Conservation (phyloP, 495 filamentous ascomycete genomes). For the Xylaria telfairii region DNA sequence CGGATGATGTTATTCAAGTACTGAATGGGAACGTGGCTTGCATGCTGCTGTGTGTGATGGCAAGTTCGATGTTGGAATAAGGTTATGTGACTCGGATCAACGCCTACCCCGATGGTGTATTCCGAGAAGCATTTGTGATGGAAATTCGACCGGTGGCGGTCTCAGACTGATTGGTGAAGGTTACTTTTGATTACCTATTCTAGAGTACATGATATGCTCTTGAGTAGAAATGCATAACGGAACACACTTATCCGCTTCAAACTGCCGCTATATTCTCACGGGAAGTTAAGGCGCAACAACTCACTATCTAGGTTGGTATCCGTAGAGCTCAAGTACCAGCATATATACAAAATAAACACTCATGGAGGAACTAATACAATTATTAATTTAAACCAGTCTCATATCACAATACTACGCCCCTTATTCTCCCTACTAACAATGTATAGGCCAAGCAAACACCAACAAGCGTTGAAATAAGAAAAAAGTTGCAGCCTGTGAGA, state of each 20-base stretch:
- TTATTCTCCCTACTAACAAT: background rate
- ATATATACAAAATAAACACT: background rate
- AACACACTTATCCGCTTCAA: background rate
- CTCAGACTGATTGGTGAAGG: background rate
- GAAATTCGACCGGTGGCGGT: background rate
- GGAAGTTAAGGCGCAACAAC: background rate
- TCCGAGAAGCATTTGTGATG: background rate
- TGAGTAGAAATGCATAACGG: background rate
- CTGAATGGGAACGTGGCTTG: background rate
- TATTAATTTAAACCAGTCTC: background rate
- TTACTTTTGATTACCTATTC: background rate
- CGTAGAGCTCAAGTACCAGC: background rate
- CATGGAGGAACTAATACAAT: background rate
- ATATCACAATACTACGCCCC: background rate
- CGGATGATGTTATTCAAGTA: background rate
- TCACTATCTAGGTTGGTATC: background rate
- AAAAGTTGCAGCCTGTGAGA: background rate
- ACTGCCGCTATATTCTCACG: background rate
- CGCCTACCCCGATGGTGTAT: background rate
- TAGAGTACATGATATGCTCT: background rate
- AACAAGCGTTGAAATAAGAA: background rate
- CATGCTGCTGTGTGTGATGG: background rate
- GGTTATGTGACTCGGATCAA: background rate
- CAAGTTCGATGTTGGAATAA: background rate
- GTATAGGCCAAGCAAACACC: background rate